phyloP scores from a whole-genome alignment of 2,329 filamentous ascomycete genomes.

The Zymoseptoria crescenta region DNA sequence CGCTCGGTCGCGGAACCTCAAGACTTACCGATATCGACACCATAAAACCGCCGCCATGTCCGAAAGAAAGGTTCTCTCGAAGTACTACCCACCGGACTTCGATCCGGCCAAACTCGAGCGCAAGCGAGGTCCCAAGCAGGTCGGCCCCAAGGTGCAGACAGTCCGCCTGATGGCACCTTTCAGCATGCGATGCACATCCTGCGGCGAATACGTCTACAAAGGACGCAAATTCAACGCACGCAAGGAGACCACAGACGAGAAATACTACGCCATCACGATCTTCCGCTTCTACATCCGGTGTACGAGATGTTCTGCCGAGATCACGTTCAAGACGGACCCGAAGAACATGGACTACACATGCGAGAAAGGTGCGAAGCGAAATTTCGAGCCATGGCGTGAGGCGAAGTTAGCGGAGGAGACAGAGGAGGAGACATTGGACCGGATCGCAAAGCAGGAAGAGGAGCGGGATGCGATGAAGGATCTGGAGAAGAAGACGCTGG shows the following conservation, averaged over 20 bases:
- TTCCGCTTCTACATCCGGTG: slow-evolving; percentile 79
- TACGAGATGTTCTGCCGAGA: slow-evolving; percentile 76
- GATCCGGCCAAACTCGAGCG: slow-evolving; percentile 70
- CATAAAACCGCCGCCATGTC: slow-evolving; percentile 52
- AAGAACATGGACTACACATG: slow-evolving; percentile 86
- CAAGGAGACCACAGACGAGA: slow-evolving; percentile 86
- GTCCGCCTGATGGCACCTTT: slow-evolving; percentile 89
- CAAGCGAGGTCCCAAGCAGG: slow-evolving; percentile 60
- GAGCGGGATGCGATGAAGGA: slow-evolving; percentile 92
- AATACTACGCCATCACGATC: slow-evolving; percentile 80
- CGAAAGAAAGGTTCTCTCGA: slow-evolving; percentile 70
- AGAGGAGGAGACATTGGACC: slow-evolving; percentile 76
- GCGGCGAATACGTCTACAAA: slow-evolving; percentile 80
- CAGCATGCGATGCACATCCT: slow-evolving; percentile 63
- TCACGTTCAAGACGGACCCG: slow-evolving; percentile 89
- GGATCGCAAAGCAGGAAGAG: slow-evolving; percentile 69
- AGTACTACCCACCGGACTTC: slow-evolving; percentile 70
- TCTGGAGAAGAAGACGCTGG: slow-evolving; percentile 83
- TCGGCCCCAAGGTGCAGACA: slow-evolving; percentile 72
- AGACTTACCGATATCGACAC: not conserved
- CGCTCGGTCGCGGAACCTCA: not conserved
- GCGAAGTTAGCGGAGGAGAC: slow-evolving; percentile 64
- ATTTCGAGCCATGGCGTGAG: slow-evolving; percentile 85
- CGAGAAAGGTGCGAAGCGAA: slow-evolving; percentile 77
- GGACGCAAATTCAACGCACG: slow-evolving; percentile 92